Evolutionary conservation across 495 filamentous ascomycete genomes (phyloP), one percentile per base, ranked within the genome.

Genomic region (Glutinoglossum americanum): DNA sequence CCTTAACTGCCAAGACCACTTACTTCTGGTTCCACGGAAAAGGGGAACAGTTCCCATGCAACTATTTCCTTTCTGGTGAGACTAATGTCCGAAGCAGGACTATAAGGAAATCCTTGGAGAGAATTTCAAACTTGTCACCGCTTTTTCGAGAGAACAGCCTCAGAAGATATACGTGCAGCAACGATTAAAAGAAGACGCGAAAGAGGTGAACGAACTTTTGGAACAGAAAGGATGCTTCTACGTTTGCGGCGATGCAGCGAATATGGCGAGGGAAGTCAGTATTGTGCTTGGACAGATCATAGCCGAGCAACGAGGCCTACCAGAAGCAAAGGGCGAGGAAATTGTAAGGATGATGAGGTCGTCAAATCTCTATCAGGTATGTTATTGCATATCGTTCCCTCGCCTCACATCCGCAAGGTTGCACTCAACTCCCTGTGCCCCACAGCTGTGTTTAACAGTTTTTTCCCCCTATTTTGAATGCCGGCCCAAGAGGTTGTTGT

Each of bases 121-220:
- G 66, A 82, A 81, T 15, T 88, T 99, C 66, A 80, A 85, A 65
- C 69, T 97, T 55, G 78, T 96, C 67, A 87, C 83, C 26, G 92
- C 92, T 51, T 99, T 99, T 73, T 99, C 92, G 9, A 80, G 92
- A 60, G 87, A 96, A 60, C 75, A 74, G 0, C 62, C 76, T 33
- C 72, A 87, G 68, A 99, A 99, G 74, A 85, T 99, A 35, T 99
- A 99, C 65, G 92, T 99, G 6, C 92, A 99, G 70, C 89, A 99
- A 69, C 76, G 85, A 59, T 75, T 99, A 58, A 78, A 83, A 68
- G 87, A 96, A 69, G 73, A 80, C 25, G 85, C 87, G 30, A 75
- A 82, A 55, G 79, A 94, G 61, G 76, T 99, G 71, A 92, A 94
- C 68, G 79, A 89, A 62, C 80, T 99, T 2, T 74, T 99, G 11